Conservation (phyloP, 805 yeast genomes). For the Saturnispora mendoncae region DNA sequence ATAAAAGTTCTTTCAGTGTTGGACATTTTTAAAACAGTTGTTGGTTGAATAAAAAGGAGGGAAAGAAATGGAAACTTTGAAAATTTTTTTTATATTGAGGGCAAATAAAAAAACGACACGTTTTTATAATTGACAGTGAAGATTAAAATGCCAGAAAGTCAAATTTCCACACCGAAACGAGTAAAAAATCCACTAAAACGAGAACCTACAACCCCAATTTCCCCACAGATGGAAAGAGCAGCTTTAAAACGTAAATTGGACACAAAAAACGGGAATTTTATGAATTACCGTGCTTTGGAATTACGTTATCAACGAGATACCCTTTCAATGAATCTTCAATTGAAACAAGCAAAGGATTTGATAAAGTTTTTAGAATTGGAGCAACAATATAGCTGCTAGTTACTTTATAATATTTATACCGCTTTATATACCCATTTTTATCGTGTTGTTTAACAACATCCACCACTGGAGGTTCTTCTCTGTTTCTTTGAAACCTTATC, state of each 20-base stretch:
- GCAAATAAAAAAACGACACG: neutral
- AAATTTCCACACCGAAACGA: neutral
- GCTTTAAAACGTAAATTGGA: neutral
- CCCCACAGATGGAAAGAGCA: constrained; percentile 1
- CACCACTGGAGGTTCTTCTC: too few species aligned
- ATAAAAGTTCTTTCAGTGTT: constrained; percentile 80
- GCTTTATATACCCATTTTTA: neutral
- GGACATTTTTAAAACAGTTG: constrained; percentile 34
- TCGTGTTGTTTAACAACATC: neutral
- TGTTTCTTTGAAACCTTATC: constrained; percentile 29
- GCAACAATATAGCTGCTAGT: neutral
- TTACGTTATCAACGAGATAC: neutral
- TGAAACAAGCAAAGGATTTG: neutral
- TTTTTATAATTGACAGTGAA: neutral
- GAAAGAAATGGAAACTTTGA: neutral
- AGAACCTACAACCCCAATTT: constrained; percentile 3
- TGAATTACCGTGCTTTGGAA: neutral
- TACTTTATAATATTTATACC: neutral
- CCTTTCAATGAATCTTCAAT: neutral
- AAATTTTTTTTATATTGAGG: neutral
- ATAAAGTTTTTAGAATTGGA: constrained; percentile 2
- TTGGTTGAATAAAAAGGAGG: neutral
- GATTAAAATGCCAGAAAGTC: neutral
- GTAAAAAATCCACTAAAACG: neutral
- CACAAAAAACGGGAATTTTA: neutral